These are phyloP conservation scores for Geotrichum siamense DNA, from an alignment of 1,139 yeast genomes.

Conservation along the genomic window DNA sequence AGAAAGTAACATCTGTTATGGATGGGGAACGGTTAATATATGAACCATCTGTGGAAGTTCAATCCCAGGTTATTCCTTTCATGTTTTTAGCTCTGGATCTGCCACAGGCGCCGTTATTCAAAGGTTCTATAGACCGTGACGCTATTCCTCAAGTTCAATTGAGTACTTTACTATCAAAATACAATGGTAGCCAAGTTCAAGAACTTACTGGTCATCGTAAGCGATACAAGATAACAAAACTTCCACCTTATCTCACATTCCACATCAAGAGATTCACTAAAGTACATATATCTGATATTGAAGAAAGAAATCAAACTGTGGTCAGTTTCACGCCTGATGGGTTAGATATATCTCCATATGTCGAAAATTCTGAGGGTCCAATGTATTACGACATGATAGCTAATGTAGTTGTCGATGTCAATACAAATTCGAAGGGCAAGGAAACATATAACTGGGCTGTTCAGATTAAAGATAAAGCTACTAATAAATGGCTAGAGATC, in stretches of 20 bases:
- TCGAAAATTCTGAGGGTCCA: constrained; percentile 21
- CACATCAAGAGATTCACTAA: constrained; percentile 50
- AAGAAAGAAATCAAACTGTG: constrained; percentile 53
- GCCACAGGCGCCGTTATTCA: constrained; percentile 53
- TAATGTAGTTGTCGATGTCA: constrained; percentile 45
- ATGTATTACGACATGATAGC: constrained; percentile 43
- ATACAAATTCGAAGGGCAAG: constrained; percentile 14
- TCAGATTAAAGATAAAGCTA: constrained; percentile 41
- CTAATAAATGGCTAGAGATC: constrained; percentile 50
- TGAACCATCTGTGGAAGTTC: constrained; percentile 12
- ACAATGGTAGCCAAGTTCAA: constrained; percentile 37
- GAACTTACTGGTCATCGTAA: constrained; percentile 34
- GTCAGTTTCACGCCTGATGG: constrained; percentile 50
- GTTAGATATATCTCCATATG: constrained; percentile 39
- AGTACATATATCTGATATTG: constrained; percentile 29
- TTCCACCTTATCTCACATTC: constrained; percentile 51
- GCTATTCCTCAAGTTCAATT: constrained; percentile 50
- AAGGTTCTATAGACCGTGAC: constrained; percentile 36
- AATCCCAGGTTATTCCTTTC: constrained; percentile 39
- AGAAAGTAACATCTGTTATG: constrained; percentile 28
- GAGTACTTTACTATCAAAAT: constrained; percentile 43
- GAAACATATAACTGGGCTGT: constrained; percentile 42
- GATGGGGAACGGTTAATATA: constrained; percentile 28
- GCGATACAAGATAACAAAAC: constrained; percentile 38
- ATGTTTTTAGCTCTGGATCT: constrained; percentile 54